Conservation (phyloP, 2,329 filamentous ascomycete genomes). For the Teratosphaeria epicoccoides region DNA sequence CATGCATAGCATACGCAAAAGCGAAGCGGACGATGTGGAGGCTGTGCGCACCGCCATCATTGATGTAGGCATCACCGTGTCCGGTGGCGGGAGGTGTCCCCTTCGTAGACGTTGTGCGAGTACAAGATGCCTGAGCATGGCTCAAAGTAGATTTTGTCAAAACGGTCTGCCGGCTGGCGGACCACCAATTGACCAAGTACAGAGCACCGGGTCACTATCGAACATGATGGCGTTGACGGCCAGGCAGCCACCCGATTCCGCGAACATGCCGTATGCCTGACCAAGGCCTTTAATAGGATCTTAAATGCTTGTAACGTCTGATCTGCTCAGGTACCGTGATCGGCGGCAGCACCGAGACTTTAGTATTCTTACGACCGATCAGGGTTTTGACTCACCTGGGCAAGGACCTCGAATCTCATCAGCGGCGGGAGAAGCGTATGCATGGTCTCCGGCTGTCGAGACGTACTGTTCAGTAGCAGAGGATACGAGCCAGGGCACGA, state of each 20-base stretch:
- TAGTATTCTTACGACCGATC: no score
- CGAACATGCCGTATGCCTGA: constrained; percentile 18
- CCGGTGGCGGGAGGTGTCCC: constrained; percentile 20
- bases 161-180: constrained; percentile 10
- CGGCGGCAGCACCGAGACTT: constrained; percentile 17
- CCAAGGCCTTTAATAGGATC: constrained; percentile 18
- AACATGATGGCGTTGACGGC: constrained; percentile 24
- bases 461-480: constrained; percentile 16
- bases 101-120: constrained; percentile 28
- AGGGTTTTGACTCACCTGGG: no score
- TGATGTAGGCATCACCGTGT: constrained; percentile 18
- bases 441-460: constrained; percentile 11
- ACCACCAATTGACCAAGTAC: constrained; percentile 24
- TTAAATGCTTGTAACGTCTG: constrained; percentile 22
- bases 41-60: constrained; percentile 16
- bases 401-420: constrained; percentile 17
- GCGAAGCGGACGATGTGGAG: constrained; percentile 13
- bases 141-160: constrained; percentile 11
- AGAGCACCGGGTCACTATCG: constrained; percentile 17
- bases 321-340: constrained; percentile 19
- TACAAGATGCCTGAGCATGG: constrained; percentile 15
- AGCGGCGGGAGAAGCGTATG: constrained; percentile 11
- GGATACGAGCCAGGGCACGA: constrained; percentile 6
- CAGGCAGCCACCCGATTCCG: constrained; percentile 20
- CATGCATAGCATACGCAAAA: constrained; percentile 9